Evolutionary conservation across 2,329 filamentous ascomycete genomes (phyloP).

Genomic region (Pseudophaeomoniella oleicola): DNA sequence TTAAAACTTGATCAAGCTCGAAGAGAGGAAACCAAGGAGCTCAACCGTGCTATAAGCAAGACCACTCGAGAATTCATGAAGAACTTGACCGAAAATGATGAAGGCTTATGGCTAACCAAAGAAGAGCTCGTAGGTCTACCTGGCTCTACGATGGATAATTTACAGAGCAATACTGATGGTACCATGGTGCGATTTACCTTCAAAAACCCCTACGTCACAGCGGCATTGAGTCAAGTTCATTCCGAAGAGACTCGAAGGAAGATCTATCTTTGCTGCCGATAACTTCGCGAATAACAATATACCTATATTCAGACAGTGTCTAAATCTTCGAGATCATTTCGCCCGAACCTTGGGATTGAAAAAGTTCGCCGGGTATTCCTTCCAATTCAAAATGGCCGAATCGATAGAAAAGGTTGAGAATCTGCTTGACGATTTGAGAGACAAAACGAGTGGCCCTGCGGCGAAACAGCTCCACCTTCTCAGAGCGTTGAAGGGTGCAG

Average conservation of each 20-base stretch:
- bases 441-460: conserved; percentile 53
- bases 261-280: conserved; percentile 59
- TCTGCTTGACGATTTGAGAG: conserved; percentile 57
- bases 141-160: not conserved
- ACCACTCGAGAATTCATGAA: conserved; percentile 34
- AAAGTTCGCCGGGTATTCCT: conserved; percentile 59
- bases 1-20: conserved; percentile 26
- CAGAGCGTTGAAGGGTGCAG: conserved; percentile 58
- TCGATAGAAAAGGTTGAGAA: conserved; percentile 54
- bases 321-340: conserved; percentile 62
- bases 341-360: conserved; percentile 63
- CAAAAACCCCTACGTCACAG: conserved; percentile 73
- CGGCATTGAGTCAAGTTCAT: conserved; percentile 61
- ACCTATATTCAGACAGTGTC: conserved; percentile 58
- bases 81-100: conserved; percentile 36
- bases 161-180: not conserved
- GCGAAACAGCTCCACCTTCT: conserved; percentile 55
- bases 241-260: conserved; percentile 53
- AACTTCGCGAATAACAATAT: conserved; percentile 69
- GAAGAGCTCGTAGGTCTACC: conserved; percentile 17
- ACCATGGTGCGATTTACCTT: conserved; percentile 51
- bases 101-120: conserved; percentile 34
- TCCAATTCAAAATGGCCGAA: conserved; percentile 81
- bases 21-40: conserved; percentile 32
- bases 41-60: conserved; percentile 34